A percentile compares a stretch with the other conserved stretches of the same genome.
These are phyloP conservation scores for Chaetoceros muelleri DNA, from an alignment of 108 stramenopile species.

Conservation along the genomic window DNA sequence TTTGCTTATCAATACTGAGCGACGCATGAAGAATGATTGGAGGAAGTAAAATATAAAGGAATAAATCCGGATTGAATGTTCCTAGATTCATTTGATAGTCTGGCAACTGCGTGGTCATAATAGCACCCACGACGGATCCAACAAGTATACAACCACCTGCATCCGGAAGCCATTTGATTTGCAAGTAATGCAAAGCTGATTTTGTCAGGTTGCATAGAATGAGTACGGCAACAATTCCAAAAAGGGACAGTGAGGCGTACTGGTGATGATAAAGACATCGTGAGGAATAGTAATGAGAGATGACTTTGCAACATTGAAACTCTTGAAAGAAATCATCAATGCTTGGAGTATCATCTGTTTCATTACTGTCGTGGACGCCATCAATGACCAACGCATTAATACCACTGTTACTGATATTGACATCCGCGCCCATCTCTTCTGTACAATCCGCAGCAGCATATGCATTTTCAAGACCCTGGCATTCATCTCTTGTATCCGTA, in stretches of 20 bases:
- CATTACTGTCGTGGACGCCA: neutral
- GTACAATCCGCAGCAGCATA: neutral
- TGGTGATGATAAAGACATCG: neutral
- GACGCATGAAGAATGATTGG: constrained; percentile 85
- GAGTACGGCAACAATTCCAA: constrained; percentile 63
- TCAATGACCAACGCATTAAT: neutral
- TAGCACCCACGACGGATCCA: constrained; percentile 30
- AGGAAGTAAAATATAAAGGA: constrained; percentile 71
- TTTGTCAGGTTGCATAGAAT: constrained; percentile 62
- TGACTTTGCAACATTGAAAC: neutral
- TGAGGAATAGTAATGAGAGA: neutral
- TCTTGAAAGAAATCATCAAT: constrained; percentile 1
- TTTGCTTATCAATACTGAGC: constrained; percentile 60
- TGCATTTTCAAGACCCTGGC: neutral
- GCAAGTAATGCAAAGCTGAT: constrained; percentile 33
- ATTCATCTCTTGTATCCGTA: neutral
- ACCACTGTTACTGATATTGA: neutral
- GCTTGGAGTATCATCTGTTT: neutral
- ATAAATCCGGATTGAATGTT: constrained; percentile 74
- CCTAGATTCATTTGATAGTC: constrained; percentile 23
- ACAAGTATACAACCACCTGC: constrained; percentile 76
- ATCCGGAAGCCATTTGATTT: constrained; percentile 64
- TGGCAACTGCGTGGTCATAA: constrained; percentile 1
- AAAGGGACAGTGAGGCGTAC: constrained; percentile 32
- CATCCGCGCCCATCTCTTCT: neutral